Conservation (phyloP, 192 early-diverging fungal species). For the Podila clonocystis region DNA sequence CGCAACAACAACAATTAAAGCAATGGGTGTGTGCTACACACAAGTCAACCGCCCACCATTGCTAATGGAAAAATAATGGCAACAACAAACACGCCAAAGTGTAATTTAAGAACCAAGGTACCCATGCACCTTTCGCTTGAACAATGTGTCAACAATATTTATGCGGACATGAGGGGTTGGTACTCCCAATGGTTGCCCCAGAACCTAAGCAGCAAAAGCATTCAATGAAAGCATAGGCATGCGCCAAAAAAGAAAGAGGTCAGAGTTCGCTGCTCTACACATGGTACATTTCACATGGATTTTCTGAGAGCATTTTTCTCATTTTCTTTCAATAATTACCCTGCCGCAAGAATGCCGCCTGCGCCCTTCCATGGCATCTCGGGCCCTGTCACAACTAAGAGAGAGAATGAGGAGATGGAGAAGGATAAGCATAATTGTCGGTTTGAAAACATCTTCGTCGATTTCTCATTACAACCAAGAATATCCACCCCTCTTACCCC, state of each 20-base stretch:
- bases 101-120: no score
- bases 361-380: conserved; percentile 57
- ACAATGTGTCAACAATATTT: not conserved
- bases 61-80: no score
- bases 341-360: conserved; percentile 62
- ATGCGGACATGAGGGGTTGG: conserved; percentile 28
- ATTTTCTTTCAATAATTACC: conserved; percentile 40
- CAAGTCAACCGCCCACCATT: no score
- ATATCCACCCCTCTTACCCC: conserved; percentile 37
- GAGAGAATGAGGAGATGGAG: not conserved
- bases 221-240: not conserved
- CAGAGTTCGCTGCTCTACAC: not conserved
- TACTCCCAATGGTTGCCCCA: conserved; percentile 51
- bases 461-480: not conserved
- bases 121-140: not conserved
- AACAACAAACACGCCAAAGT: no score
- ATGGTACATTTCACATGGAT: not conserved
- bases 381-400: conserved; percentile 54
- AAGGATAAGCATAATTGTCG: no score
- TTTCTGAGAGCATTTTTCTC: not conserved
- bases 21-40: no score
- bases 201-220: conserved; percentile 12
- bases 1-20: no score
- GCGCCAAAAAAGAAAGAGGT: not conserved
- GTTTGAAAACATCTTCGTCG: not conserved